Base-by-base conservation (phyloP, 2,329 filamentous ascomycete genomes). In the Colletotrichum simmondsii region DNA sequence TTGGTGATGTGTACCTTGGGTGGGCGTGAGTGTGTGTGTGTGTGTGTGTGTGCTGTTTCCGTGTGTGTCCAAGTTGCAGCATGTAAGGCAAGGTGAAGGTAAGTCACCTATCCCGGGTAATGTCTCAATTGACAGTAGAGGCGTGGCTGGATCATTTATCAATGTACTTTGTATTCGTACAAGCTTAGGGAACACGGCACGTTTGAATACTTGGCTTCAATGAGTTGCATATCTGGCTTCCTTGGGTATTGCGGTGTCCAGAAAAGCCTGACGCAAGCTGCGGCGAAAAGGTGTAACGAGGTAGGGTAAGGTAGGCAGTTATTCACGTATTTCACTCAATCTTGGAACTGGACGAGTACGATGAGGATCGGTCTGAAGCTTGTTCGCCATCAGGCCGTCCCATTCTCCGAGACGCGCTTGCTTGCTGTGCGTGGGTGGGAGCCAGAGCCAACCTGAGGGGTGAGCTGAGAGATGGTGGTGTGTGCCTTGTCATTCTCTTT, bases 211-310 rank as follows among this genome's bases (percentile, higher is more conserved):
- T 49, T 49, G 56, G 57, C 37, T 42, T 61, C 63, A 52, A 28
- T 65, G 26, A 49, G 28, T 28, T 30, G 42, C 42, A n/a, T 49
- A 49, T 57, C 30, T 53, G 53, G 58, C 60, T 32, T 26, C 30
- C 52, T 42, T 42, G 16, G 37, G 37, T 42, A 19, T 42, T 42
- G 3, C 16, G 1, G 28, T 35, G 60, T 32, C n/a, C 19, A 53
- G 16, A 28, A 46, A n/a, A 37, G n/a, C 60, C 66, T 69, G 66
- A 69, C 52, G 66, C 66, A 69, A 65, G 35, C 52, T 71, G 56
- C 22, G 49, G 68, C 63, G 32, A 67, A 37, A 46, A 42, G 30
- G 62, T 37, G 49, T 61, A 42, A 53, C 7, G 19, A 30, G n/a
- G 32, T 6, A 14, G 53, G 56, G 37, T 2, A 53, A 10, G 5